A percentile compares a stretch with the other conserved stretches of the same genome.
phyloP scores from a whole-genome alignment of 352 stramenopile genomes.

The Elongisporangium undulatum region DNA sequence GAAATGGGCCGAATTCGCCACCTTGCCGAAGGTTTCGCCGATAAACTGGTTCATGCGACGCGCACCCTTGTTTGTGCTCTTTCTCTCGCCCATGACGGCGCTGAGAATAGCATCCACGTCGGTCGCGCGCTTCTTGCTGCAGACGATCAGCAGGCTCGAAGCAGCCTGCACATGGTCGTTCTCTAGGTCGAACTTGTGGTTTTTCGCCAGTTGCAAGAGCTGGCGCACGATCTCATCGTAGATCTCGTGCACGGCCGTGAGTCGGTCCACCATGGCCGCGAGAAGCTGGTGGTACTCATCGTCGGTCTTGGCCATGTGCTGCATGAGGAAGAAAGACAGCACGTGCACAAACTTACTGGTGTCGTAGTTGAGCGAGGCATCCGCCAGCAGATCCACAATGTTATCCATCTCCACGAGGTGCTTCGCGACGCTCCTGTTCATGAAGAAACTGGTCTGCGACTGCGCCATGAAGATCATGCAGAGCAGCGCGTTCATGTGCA shows the following conservation, averaged over 20 bases:
- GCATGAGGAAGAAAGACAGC: slow-evolving; percentile 44
- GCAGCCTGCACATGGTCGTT: slow-evolving; percentile 38
- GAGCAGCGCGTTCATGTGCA: slow-evolving; percentile 69
- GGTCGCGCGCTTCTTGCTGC: slow-evolving; percentile 59
- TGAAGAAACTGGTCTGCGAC: slow-evolving; percentile 59
- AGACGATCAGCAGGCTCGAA: slow-evolving; percentile 31
- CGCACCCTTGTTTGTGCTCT: slow-evolving; percentile 34
- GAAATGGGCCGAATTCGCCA: slow-evolving; percentile 78
- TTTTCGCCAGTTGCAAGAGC: slow-evolving; percentile 40
- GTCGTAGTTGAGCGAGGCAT: slow-evolving; percentile 70
- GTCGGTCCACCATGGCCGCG: slow-evolving; percentile 28
- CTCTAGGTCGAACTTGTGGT: slow-evolving; percentile 31
- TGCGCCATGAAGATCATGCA: slow-evolving; percentile 75
- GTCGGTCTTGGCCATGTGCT: slow-evolving; percentile 26
- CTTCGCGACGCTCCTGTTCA: slow-evolving; percentile 54
- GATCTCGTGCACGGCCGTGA: slow-evolving; percentile 41
- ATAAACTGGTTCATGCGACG: slow-evolving; percentile 63
- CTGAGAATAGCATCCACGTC: slow-evolving; percentile 45
- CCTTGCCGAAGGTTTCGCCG: slow-evolving; percentile 55
- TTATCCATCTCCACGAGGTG: slow-evolving; percentile 66
- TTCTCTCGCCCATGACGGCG: slow-evolving; percentile 18
- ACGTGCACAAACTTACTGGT: slow-evolving; percentile 62
- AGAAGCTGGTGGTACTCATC: slow-evolving; percentile 41
- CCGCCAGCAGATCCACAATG: slow-evolving; percentile 51
- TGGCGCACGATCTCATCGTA: slow-evolving; percentile 41